Conservation (phyloP, 129 eudicot genomes). For the Tagetes erecta region DNA sequence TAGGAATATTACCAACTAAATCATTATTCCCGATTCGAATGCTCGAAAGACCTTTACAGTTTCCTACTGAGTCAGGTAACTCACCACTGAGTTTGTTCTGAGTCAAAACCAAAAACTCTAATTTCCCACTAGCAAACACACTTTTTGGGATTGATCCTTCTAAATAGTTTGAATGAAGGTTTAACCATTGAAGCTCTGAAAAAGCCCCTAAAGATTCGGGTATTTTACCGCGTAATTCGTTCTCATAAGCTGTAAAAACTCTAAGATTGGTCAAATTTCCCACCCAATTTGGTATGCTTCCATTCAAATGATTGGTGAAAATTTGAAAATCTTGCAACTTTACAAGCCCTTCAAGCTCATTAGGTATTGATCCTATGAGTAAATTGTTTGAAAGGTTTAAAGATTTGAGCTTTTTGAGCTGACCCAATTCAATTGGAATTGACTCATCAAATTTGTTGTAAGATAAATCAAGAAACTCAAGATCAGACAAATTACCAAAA, state of each 20-base stretch:
- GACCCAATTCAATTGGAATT: slow-evolving; percentile 65
- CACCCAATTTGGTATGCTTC: slow-evolving; percentile 79
- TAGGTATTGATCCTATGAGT: slow-evolving; percentile 72
- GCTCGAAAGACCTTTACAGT: slow-evolving; percentile 77
- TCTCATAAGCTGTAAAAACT: slow-evolving; percentile 91
- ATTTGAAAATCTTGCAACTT: slow-evolving; percentile 76
- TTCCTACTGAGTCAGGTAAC: slow-evolving; percentile 69
- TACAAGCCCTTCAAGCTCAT: slow-evolving; percentile 63
- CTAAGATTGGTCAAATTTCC: slow-evolving; percentile 78
- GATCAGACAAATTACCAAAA: slow-evolving; percentile 69
- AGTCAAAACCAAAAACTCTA: slow-evolving; percentile 75
- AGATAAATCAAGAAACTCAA: slow-evolving; percentile 97
- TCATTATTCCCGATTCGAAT: slow-evolving; percentile 81
- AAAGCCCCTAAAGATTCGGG: slow-evolving; percentile 65
- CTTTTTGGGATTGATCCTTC: slow-evolving; percentile 74
- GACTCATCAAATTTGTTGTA: slow-evolving; percentile 68
- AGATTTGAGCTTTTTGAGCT: slow-evolving; percentile 60
- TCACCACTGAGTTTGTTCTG: slow-evolving; percentile 67
- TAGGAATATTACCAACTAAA: slow-evolving; percentile 72
- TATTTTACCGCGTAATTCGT: slow-evolving; percentile 63
- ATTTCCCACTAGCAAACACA: slow-evolving; percentile 66
- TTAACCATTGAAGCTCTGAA: slow-evolving; percentile 68
- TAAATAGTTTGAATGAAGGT: slow-evolving; percentile 89
- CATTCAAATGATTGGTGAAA: slow-evolving; percentile 62
- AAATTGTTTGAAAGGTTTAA: slow-evolving; percentile 76